Percentiles rank a stretch among this genome's conserved stretches.
phyloP scores from a whole-genome alignment of 2,329 filamentous ascomycete species.

The Chaetomium globosum region DNA sequence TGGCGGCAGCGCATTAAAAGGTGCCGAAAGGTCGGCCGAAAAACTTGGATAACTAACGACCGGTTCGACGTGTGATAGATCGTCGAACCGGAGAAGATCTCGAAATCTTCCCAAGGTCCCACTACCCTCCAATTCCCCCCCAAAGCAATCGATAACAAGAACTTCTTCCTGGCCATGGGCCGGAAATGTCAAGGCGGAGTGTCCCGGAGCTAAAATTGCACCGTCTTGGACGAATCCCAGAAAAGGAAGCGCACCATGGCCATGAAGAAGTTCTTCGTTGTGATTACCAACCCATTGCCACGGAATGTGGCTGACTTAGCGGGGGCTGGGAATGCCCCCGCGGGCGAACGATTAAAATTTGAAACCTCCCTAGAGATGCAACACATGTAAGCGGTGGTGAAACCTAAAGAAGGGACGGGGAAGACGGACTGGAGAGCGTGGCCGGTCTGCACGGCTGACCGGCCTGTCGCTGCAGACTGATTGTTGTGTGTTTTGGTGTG shows the following conservation, averaged over 20 bases:
- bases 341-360: neutral
- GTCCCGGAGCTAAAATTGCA: neutral
- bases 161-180: neutral
- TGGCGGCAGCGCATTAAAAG: neutral
- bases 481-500: neutral
- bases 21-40: neutral
- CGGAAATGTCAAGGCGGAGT: neutral
- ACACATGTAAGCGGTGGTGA: neutral
- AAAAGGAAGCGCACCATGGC: neutral
- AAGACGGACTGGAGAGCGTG: neutral
- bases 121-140: neutral
- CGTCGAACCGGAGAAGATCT: neutral
- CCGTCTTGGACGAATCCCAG: neutral
- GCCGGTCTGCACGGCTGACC: neutral
- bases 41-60: neutral
- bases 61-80: neutral
- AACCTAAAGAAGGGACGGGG: neutral
- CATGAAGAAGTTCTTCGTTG: neutral
- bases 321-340: slow-evolving; percentile 11
- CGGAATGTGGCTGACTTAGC: slow-evolving; percentile 5
- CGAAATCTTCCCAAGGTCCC: neutral
- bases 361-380: neutral
- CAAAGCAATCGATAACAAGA: neutral
- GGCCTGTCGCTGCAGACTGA: neutral
- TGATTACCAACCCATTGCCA: slow-evolving; percentile 8